Conservation (phyloP, 2,329 filamentous ascomycete species). For the Aspergillus neotritici region DNA sequence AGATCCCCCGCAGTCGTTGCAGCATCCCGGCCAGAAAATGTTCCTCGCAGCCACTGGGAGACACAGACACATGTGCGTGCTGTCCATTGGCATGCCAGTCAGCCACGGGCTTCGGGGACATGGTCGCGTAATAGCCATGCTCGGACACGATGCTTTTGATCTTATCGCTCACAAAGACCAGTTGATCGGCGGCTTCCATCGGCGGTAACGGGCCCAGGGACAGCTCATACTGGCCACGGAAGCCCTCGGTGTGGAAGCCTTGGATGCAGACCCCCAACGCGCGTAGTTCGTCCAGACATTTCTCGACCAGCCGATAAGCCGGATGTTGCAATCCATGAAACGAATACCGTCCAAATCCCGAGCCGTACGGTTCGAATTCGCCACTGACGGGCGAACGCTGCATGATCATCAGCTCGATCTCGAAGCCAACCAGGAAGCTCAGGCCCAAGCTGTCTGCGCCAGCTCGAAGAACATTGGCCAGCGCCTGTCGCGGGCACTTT, state of each 20-base stretch:
- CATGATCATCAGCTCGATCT: constrained; percentile 11
- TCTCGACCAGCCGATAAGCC: constrained; percentile 2
- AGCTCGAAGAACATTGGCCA: constrained; percentile 1
- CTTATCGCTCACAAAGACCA: constrained; percentile 10
- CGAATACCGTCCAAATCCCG: neutral
- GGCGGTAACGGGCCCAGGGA: constrained; percentile 12
- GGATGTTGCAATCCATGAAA: constrained; percentile 5
- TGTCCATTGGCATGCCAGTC: constrained; percentile 6
- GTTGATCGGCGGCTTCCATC: constrained; percentile 15
- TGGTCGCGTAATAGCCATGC: constrained; percentile 14
- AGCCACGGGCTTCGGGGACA: constrained; percentile 12
- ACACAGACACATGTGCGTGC: constrained; percentile 17
- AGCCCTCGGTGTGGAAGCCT: constrained; percentile 12
- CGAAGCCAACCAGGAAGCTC: constrained; percentile 10
- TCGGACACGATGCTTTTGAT: constrained; percentile 12
- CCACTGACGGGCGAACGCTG: neutral
- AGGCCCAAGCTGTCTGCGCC: neutral
- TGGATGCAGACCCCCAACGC: constrained; percentile 8
- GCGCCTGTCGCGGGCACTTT: constrained; percentile 5
- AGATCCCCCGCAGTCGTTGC: constrained; percentile 6
- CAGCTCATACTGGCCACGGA: constrained; percentile 14
- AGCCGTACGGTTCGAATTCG: neutral
- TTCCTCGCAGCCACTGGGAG: constrained; percentile 1
- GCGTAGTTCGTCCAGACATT: neutral
- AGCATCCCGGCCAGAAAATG: constrained; percentile 12